Evolutionary conservation across 2,329 filamentous ascomycete species (phyloP).

Genomic region (Botrytis galanthina): DNA sequence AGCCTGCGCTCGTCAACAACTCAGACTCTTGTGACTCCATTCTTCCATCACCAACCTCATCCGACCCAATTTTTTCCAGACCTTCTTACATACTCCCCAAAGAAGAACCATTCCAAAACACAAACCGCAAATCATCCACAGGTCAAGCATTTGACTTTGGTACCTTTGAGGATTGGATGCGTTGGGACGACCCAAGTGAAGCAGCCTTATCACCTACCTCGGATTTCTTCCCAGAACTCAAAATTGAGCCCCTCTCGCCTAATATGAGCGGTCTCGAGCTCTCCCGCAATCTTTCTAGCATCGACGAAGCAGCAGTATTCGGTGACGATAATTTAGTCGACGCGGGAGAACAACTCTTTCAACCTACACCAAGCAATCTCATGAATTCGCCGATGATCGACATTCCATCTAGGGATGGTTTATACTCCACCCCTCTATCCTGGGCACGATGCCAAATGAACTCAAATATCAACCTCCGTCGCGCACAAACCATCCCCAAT

Average conservation of each 20-base stretch:
- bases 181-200: conserved; percentile 36
- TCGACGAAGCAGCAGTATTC: conserved; percentile 31
- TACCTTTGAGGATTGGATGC: conserved; percentile 37
- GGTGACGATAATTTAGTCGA: conserved; percentile 31
- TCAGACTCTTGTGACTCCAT: conserved; percentile 35
- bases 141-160: conserved; percentile 33
- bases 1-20: conserved; percentile 24
- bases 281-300: conserved; percentile 25
- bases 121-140: conserved; percentile 25
- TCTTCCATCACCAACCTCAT: conserved; percentile 32
- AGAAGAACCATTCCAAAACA: conserved; percentile 19
- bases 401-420: conserved; percentile 22
- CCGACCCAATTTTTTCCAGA: conserved; percentile 25
- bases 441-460: conserved; percentile 30
- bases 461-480: conserved; percentile 11
- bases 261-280: conserved; percentile 31
- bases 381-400: conserved; percentile 22
- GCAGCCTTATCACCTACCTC: conserved; percentile 33
- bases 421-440: conserved; percentile 36
- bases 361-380: conserved; percentile 23
- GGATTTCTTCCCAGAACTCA: conserved; percentile 35
- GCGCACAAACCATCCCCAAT: conserved; percentile 12
- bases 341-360: conserved; percentile 32
- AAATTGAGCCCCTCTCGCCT: conserved; percentile 33
- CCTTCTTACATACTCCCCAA: conserved; percentile 29